phyloP scores from a whole-genome alignment of 208 protist genomes.

The Crithidia sp. region DNA sequence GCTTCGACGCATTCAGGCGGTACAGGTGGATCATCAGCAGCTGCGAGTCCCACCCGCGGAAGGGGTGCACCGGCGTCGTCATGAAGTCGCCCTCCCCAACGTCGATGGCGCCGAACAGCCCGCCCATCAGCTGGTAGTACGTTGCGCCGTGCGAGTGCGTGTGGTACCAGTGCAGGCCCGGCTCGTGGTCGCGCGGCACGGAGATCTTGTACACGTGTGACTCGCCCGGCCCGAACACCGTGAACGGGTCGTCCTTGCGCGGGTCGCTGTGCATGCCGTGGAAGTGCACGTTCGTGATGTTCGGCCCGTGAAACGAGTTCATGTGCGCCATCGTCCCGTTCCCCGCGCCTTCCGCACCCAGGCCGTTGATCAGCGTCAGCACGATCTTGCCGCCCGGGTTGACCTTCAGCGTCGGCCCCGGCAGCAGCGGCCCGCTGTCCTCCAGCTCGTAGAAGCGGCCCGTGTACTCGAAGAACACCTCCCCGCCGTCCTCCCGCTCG shows the following conservation, averaged over 20 bases:
- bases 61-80: constrained; percentile 49
- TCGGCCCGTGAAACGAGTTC: constrained; percentile 73
- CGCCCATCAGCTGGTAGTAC: constrained; percentile 80
- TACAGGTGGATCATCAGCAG: constrained; percentile 84
- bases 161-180: constrained; percentile 89
- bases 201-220: constrained; percentile 68
- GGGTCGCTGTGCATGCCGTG: constrained; percentile 84
- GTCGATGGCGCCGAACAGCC: constrained; percentile 79
- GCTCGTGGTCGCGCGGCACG: constrained; percentile 72
- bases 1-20: constrained; percentile 43
- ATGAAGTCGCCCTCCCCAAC: constrained; percentile 61
- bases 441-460: constrained; percentile 66
- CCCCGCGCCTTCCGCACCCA: constrained; percentile 38
- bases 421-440: constrained; percentile 47
- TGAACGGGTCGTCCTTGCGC: constrained; percentile 72
- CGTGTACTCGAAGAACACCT: constrained; percentile 68
- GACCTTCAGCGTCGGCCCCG: constrained; percentile 71
- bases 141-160: constrained; percentile 79
- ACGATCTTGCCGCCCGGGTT: constrained; percentile 71
- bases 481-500: constrained; percentile 25
- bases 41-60: constrained; percentile 37
- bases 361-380: constrained; percentile 63
- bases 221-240: constrained; percentile 40
- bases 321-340: constrained; percentile 30
- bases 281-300: constrained; percentile 87